Base-by-base conservation (phyloP, 139 green algal species). In the Chlorella sp. region DNA sequence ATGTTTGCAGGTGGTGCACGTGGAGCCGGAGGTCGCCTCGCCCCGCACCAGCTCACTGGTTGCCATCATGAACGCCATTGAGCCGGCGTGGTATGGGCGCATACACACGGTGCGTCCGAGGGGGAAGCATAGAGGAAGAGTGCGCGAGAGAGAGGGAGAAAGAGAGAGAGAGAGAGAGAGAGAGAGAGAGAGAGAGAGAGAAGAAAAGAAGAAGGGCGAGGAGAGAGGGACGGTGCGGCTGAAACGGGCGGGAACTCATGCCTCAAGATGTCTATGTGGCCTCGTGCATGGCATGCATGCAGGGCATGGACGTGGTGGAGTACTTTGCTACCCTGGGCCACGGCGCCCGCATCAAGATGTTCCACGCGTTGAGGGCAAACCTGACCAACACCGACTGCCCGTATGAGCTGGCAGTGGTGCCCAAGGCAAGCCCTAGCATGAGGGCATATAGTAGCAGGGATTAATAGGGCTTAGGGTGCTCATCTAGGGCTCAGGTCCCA, bases 251-350 rank as follows among this genome's bases (percentile, higher is more conserved):
- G n/a, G n/a, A n/a, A n/a, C n/a, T n/a, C n/a, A n/a, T n/a, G n/a
- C 29, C 31, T 35, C 62, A 26, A n/a, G 6, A 26, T 20, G 6
- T 3, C 6, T 36, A 24, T 23, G 62, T 68, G n/a, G 35, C 30
- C 55, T 63, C 35, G 23, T 36, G 62, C 29, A 42, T 35, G 62
- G 30, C 29, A 35, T 51, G 17, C 4, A 17, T 62, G 29, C 71
- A 85, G 75, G 80, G 79, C 31, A 80, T 81, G 35, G 83, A 88
- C 67, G 74, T 86, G 2, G 78, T 88, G 22, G 72, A 83, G 62
- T 88, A 88, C 75, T 88, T 85, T 42, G 71, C 80, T 23, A 74
- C 73, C 0, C 77, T 79, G 34, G 83, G 83, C 26, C 77, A 86
- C 59, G 67, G 71, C 30, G 83, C 83, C 22, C 59, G 63, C 35